Evolutionary conservation across 108 stramenopile genomes (phyloP).

Genomic region (Epithemia pelagica): DNA sequence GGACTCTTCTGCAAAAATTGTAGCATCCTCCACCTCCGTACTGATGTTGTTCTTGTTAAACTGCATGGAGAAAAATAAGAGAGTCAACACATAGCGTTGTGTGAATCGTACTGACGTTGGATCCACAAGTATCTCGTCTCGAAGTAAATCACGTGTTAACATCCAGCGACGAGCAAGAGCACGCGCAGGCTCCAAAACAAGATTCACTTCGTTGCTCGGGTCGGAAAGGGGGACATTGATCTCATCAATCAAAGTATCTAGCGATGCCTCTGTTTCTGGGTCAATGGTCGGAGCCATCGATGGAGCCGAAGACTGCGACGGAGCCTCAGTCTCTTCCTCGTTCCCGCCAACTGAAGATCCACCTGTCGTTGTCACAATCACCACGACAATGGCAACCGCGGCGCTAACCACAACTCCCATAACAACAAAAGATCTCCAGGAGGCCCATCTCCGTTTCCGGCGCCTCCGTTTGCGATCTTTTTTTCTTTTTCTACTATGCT

Average conservation of each 20-base stretch:
- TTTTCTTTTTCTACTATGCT: neutral
- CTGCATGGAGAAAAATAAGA: neutral
- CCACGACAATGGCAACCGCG: neutral
- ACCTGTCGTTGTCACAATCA: neutral
- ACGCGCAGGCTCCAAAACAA: neutral
- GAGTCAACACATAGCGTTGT: neutral
- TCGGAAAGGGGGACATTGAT: neutral
- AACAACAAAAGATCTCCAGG: neutral
- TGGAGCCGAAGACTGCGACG: neutral
- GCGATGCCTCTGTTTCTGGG: neutral
- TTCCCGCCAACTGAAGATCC: neutral
- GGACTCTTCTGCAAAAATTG: neutral
- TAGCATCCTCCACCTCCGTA: neutral
- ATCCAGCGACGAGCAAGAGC: neutral
- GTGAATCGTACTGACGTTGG: neutral
- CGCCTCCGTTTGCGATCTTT: neutral
- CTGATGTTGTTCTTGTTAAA: neutral
- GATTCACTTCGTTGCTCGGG: neutral
- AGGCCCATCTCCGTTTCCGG: neutral
- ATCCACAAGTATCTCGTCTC: neutral
- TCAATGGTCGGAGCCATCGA: neutral
- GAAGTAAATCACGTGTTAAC: neutral
- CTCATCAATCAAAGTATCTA: neutral
- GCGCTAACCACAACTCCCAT: neutral
- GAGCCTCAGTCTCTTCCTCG: neutral